Percentiles rank a stretch among this genome's conserved stretches.
Conservation (phyloP, 768 basidiomycete species). For the Lactarius evosmus region DNA sequence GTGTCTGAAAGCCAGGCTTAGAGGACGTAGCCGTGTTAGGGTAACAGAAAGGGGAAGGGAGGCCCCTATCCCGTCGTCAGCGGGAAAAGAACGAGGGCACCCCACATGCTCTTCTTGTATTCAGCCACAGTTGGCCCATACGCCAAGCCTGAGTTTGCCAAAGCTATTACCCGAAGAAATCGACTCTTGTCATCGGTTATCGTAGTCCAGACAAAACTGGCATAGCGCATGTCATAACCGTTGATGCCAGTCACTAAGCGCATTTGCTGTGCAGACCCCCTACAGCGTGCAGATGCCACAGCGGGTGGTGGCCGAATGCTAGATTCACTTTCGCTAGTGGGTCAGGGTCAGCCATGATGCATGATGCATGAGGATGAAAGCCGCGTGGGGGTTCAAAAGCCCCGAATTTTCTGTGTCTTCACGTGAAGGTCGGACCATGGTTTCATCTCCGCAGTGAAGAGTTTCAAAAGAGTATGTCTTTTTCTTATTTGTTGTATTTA, state of each 20-base stretch:
- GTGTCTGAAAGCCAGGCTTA: not conserved
- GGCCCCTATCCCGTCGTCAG: not conserved
- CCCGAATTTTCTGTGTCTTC: not conserved
- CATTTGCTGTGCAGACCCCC: not conserved
- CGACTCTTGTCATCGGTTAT: not conserved
- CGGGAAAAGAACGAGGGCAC: not conserved
- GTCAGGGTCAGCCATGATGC: too few relatives aligned
- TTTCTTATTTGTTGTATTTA: too few relatives aligned
- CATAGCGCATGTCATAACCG: too few relatives aligned
- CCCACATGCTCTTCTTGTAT: not conserved
- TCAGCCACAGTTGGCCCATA: not conserved
- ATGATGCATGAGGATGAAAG: too few relatives aligned
- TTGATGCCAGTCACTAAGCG: not conserved
- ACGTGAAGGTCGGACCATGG: not conserved
- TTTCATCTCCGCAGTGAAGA: not conserved
- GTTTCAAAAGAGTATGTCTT: not conserved
- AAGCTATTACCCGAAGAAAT: not conserved
- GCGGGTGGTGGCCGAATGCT: not conserved
- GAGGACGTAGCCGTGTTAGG: not conserved
- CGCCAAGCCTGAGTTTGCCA: not conserved
- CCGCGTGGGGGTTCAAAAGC: too few relatives aligned
- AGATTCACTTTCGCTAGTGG: not conserved
- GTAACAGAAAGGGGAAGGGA: not conserved
- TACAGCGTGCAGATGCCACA: not conserved
- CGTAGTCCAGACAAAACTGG: not conserved